Evolutionary conservation across 2,329 filamentous ascomycete species (phyloP), one percentile per base, ranked within the genome.

Genomic region (Trichoderma gracile): DNA sequence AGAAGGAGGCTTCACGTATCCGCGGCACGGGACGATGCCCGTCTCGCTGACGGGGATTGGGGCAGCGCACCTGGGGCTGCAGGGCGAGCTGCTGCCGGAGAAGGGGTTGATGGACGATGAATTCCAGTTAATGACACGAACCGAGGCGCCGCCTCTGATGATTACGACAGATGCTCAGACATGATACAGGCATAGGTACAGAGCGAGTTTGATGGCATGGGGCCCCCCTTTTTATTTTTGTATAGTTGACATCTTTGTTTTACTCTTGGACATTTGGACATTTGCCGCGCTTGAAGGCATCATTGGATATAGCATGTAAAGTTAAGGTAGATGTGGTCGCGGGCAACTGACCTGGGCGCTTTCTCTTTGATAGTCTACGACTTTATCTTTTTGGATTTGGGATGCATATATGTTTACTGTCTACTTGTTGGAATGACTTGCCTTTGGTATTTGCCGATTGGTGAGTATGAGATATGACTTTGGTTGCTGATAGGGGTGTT

Each of bases 31-130:
- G 49, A 61, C 67, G 7, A 63, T 69, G 2, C 68, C 68, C 5
- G 38, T 67, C 8, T 67, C 67, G 14, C 66, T 73, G 15, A 66
- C 70, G 21, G 72, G 71, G n/a, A 68, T 73, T 12, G 71, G 71
- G 12, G 71, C 69, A 30, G 70, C 68, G 8, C 64, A 71, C 49
- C 38, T 68, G 42, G 67, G 60, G 6, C 52, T 67, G n/a, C 68
- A 71, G 17, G 66, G 67, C 8, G 66, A 67, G 17, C 50, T 60
- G 25, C 55, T 70, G 59, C 67, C 65, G 21, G 68, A 67, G 53
- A 67, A 63, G 58, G 52, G 59, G 9, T 58, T 55, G 12, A 53
- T 64, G 25, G 66, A 70, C 17, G 64, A 70, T 42, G 69, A 70
- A 27, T 67, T 68, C 17, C 58, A 63, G 42, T 33, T 60, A 43